Evolutionary conservation across 371 early-diverging fungal species (phyloP), one percentile per base, ranked within the genome.

Genomic region (Choanephora cucurbitarum): DNA sequence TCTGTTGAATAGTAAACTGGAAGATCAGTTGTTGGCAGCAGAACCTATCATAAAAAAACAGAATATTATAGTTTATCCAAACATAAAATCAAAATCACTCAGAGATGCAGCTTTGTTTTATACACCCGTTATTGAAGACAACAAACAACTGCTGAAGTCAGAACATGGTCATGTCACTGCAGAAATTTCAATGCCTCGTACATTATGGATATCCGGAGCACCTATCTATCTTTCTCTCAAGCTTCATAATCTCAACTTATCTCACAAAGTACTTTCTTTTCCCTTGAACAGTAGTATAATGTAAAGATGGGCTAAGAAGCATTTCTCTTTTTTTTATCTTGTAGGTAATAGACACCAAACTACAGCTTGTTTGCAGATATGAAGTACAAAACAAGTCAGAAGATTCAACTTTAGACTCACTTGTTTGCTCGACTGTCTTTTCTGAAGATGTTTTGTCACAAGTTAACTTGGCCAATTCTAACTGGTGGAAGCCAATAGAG

Each of bases 191-290:
- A 23, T 75, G 17, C 51, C 65, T 1, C 62, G 67, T 2, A 44
- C 58, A 10, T 42, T 75, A 1, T 75, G 75, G 75, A 58, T 69
- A n/a, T 46, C 75, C 2, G 71, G 69, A 1, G 34, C 69, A 5
- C 63, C 67, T 3, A 66, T 75, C 32, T 69, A 71, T 52, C 43
- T 64, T 3, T 31, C 42, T 1, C 40, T 73, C n/a, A 58, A 63
- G 17, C 49, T 61, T 14, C 28, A 59, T 11, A 67, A 70, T 23
- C 15, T 17, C n/a, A 62, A 61, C 6, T 18, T 28, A 1, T 40
- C 15, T 15, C 40, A 55, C 18, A 55, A 47, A n/a, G 56, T 55
- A 18, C 32, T 34, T 47, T 34, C 41, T 32, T 2, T 39, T n/a
- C n/a, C n/a, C n/a, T n/a, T n/a, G n/a, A n/a, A n/a, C n/a, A n/a